Percentiles rank a stretch among this genome's conserved stretches.
Evolutionary conservation across 2,329 filamentous ascomycete genomes (phyloP).

Genomic region (Chrysosporium queenslandicum): DNA sequence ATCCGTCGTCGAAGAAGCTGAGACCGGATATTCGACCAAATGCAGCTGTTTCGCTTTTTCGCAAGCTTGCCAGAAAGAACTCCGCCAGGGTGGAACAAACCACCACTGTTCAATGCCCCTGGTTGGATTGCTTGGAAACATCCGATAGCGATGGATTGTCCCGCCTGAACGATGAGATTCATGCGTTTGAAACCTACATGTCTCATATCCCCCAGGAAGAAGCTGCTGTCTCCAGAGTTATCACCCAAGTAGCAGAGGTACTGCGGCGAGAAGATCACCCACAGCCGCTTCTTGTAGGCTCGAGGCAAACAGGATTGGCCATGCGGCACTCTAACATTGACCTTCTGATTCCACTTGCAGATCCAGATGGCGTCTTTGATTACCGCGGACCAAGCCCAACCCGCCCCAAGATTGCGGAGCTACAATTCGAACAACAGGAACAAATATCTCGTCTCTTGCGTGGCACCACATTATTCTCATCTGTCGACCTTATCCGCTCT

Average conservation of each 20-base stretch:
- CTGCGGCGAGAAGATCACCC: constrained; percentile 20
- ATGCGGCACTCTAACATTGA: constrained; percentile 48
- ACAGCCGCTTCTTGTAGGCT: constrained; percentile 43
- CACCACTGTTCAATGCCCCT: constrained; percentile 23
- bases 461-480: constrained; percentile 18
- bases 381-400: constrained; percentile 26
- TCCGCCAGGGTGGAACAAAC: not conserved
- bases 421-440: constrained; percentile 21
- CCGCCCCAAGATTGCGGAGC: constrained; percentile 24
- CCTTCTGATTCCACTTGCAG: constrained; percentile 32
- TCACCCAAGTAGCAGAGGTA: constrained; percentile 23
- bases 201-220: constrained; percentile 37
- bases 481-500: constrained; percentile 20
- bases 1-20: constrained; percentile 2
- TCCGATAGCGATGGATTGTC: constrained; percentile 19
- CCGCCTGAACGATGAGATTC: constrained; percentile 39
- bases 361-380: constrained; percentile 20
- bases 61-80: constrained; percentile 8
- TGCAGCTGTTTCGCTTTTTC: constrained; percentile 3
- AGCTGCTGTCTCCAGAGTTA: constrained; percentile 22
- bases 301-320: constrained; percentile 44
- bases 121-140: constrained; percentile 24
- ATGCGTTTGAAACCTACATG: constrained; percentile 38
- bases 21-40: not conserved
- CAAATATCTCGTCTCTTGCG: constrained; percentile 21